Percentiles rank a stretch among this genome's conserved stretches.
Conservation (phyloP, 176 grass and related monocot genomes). For the Elymus sibiricus region DNA sequence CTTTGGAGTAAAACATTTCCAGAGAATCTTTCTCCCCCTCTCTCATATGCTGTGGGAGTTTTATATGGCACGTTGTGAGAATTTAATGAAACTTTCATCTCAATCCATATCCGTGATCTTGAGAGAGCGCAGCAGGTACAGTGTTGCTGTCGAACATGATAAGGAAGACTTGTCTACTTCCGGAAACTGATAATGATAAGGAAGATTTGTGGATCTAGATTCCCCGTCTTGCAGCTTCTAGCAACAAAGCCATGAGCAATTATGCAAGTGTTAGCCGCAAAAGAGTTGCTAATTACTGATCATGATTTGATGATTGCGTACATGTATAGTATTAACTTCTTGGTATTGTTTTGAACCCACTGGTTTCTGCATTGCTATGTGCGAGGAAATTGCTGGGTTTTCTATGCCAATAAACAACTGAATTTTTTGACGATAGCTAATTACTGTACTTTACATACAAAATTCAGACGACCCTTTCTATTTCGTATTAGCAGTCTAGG, state of each 20-base stretch:
- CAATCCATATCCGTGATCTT: constrained; percentile 5
- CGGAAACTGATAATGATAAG: constrained; percentile 17
- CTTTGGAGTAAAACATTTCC: constrained; percentile 61
- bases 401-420: not conserved
- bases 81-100: constrained; percentile 23
- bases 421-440: not conserved
- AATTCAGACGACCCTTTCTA: not conserved
- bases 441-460: not conserved
- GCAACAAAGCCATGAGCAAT: not conserved
- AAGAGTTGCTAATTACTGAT: not conserved
- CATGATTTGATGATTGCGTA: not conserved
- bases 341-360: not conserved
- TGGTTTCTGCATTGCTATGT: not conserved
- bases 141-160: constrained; percentile 39
- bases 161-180: constrained; percentile 15
- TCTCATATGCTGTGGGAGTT: constrained; percentile 2
- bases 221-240: not conserved
- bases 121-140: not conserved
- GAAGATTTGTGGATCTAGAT: constrained; percentile 6
- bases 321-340: not conserved
- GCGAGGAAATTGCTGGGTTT: not conserved
- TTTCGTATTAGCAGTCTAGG: not conserved
- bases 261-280: not conserved
- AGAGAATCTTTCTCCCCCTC: constrained; percentile 10
- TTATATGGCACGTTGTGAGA: constrained; percentile 4